Base-by-base conservation (phyloP, 805 yeast genomes). In the Metschnikowia aberdeeniae region DNA sequence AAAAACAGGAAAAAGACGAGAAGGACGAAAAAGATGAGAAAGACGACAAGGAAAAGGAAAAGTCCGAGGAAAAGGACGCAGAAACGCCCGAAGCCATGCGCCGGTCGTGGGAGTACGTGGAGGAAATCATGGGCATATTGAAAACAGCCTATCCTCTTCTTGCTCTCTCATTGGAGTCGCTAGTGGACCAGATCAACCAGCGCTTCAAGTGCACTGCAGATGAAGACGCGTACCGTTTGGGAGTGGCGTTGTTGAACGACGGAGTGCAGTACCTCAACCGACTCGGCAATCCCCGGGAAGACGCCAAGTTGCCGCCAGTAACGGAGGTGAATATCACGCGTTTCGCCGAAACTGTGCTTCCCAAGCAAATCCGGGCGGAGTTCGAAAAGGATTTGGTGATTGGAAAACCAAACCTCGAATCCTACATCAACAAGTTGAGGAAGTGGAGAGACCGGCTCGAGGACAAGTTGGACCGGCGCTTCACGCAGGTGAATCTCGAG, bases 81-180 rank as follows among this genome's bases (percentile, higher is more conserved):
- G 38, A 37, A 35, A 24, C 42, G 22, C 45, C 39, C 2, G 48
- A 41, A n/a, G 51, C 57, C 3, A 55, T 59, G 31, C 78, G 80
- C 46, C 92, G 87, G 64, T 95, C 98, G 9, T 89, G 96, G 95
- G 96, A 89, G 56, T 83, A 92, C 58, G 90, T 90, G 22, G 84
- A 79, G 43, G 98, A 92, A 58, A 85, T 93, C 45, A 89, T 89
- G 86, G 93, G 95, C 19, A 90, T 93, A 44, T 71, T 95, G 62
- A 93, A 93, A 62, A 95, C 99, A 0, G 97, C 98, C 0, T 93
- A 90, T 63, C 99, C 99, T 2, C 69, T 93, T 43, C 69, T 93
- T 51, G 96, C 99, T 0, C 76, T 93, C 36, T 89, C 97, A 0
- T 74, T 95, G 52, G 99, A 93, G 64, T 89, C 98, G 0, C 69